Percentiles rank a stretch among this genome's conserved stretches.
Evolutionary conservation across 2,329 filamentous ascomycete species (phyloP).

Genomic region (Paecilomyces niveus): DNA sequence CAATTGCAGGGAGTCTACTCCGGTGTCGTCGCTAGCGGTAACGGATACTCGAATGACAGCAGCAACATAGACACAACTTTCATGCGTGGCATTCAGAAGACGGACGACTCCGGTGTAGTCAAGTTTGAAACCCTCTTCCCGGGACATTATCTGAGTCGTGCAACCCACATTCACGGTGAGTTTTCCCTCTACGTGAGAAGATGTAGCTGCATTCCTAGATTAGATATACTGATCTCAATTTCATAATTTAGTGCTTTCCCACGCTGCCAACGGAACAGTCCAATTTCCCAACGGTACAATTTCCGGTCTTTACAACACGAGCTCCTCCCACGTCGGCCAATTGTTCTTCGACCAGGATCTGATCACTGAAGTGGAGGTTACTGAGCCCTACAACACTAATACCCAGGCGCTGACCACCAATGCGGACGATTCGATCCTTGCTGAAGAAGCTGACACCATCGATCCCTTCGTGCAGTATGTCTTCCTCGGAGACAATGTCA

Average conservation of each 20-base stretch:
- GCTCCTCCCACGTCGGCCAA: constrained; percentile 56
- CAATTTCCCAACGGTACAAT: constrained; percentile 46
- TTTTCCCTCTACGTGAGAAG: not conserved
- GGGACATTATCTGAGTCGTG: constrained; percentile 38
- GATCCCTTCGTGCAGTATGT: constrained; percentile 55
- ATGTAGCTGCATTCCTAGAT: no score
- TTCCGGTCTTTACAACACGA: constrained; percentile 33
- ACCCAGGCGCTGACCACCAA: constrained; percentile 44
- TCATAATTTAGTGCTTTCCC: constrained; percentile 22
- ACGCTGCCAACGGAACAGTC: constrained; percentile 21
- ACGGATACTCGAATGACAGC: constrained; percentile 30
- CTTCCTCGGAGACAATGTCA: constrained; percentile 41
- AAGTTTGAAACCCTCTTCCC: constrained; percentile 39
- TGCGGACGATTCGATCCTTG: constrained; percentile 43
- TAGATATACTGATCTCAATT: not conserved
- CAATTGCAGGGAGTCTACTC: constrained; percentile 31
- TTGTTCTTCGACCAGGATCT: constrained; percentile 58
- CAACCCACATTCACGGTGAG: constrained; percentile 29
- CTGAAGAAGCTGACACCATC: constrained; percentile 44
- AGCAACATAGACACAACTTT: constrained; percentile 37
- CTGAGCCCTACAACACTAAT: constrained; percentile 43
- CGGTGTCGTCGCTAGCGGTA: constrained; percentile 28
- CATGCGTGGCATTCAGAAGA: constrained; percentile 40
- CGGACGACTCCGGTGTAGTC: constrained; percentile 34
- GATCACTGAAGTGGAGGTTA: constrained; percentile 44